phyloP scores from a whole-genome alignment of 768 basidiomycete species.

The Crassisporium funariophilum region DNA sequence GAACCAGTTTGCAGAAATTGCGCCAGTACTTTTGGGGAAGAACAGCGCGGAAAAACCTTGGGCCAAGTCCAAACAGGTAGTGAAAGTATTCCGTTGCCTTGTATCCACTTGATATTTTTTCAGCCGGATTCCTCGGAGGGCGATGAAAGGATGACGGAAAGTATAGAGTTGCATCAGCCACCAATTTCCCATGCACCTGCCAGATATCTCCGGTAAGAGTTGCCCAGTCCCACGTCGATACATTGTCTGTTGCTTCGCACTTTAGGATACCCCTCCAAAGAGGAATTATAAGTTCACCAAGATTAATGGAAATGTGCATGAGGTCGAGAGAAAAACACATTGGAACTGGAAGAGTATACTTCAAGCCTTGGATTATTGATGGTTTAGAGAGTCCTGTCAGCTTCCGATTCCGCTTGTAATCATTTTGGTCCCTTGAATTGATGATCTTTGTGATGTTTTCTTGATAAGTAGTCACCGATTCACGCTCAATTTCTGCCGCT shows the following conservation, averaged over 20 bases:
- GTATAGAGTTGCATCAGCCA: constrained; percentile 8
- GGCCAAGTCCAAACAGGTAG: constrained; percentile 31
- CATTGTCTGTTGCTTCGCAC: constrained; percentile 1
- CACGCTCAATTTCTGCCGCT: not conserved
- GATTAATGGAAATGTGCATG: constrained; percentile 4
- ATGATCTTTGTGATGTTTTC: not conserved
- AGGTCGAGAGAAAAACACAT: constrained; percentile 5
- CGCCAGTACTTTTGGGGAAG: constrained; percentile 19
- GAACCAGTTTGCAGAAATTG: constrained; percentile 27
- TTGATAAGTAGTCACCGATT: not conserved
- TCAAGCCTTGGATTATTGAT: not conserved
- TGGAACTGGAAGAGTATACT: constrained; percentile 1
- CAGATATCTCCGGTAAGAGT: constrained; percentile 2
- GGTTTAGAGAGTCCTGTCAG: constrained; percentile 4
- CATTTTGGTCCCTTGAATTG: not conserved
- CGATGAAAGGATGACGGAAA: constrained; percentile 16
- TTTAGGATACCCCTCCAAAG: constrained; percentile 1
- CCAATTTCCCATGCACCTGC: constrained; percentile 1
- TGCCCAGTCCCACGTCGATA: constrained; percentile 5
- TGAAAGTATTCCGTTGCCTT: constrained; percentile 33
- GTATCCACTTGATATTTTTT: constrained; percentile 34
- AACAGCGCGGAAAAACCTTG: constrained; percentile 24
- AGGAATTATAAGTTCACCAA: constrained; percentile 1
- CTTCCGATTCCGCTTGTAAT: constrained; percentile 5
- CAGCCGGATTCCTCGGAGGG: constrained; percentile 15